Base-by-base conservation (phyloP, 805 yeast genomes). In the Ogataea pini region DNA sequence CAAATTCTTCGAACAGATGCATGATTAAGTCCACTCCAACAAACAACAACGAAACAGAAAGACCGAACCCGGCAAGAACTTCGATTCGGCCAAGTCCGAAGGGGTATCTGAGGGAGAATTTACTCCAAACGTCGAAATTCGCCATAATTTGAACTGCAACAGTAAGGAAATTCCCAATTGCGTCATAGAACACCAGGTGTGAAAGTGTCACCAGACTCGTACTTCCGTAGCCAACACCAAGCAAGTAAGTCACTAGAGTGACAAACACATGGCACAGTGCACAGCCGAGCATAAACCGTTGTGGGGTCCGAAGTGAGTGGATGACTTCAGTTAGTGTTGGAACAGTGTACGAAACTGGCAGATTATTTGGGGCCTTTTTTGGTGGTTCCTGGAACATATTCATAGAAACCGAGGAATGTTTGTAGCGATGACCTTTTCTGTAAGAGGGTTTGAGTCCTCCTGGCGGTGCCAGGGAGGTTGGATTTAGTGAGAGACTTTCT, bases 391-490 rank as follows among this genome's bases (percentile, higher is more conserved):
- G 96, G 64, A 94, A 92, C 64, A 92, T 78, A 65, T 92, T 91
- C 94, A 92, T 86, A 4, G 96, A 89, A 5, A 92, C 96, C 7
- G 97, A 90, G 2, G 97, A 90, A 67, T 92, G 98, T 64, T 92
- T 92, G 64, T 92, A 92, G 57, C 92, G 79, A 67, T 92, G 99
- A 6, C 99, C 99, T 57, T 91, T 82, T 73, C 99, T 83, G 59
- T 83, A 88, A 0, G 86, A 82, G 1, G 89, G 80, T 59, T 71
- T 77, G 10, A 71, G 66, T 7, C 52, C 52, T 9, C 31, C 41
- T 4, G 47, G 47, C 3, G 57, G 52, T 5, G 34, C 28, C 36
- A 48, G 28, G 5, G 43, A 13, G 10, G 29, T 46, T 44, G 34
- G 55, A 32, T 27, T 48, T 10, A 40, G 45, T 7, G 52, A n/a